Evolutionary conservation across 129 eudicot genomes (phyloP), one percentile per base, ranked within the genome.

Genomic region (Flaveria trinervia): DNA sequence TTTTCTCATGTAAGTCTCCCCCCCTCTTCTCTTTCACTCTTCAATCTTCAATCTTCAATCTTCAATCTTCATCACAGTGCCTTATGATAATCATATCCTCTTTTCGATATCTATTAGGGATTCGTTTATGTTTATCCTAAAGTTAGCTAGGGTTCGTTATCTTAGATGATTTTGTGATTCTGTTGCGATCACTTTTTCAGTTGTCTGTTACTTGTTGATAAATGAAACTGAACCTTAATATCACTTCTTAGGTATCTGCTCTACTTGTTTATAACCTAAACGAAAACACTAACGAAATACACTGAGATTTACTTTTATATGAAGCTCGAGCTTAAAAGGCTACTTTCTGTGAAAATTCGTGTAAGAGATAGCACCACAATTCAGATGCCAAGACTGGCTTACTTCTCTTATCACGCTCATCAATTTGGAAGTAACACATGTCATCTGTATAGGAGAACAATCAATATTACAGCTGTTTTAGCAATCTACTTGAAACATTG

Each of bases 61-160:
- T 28, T 28, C 33, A 2, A 3, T 28, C 4, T 36, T 36, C 41
- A 36, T 36, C 36, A 30, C 36, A 4, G 5, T 30, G 36, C 36
- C 36, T 30, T 20, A 20, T 20, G 4, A 30, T 30, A 30, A 30
- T 30, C 0, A 30, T 30, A 30, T 30, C 36, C 36, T 30, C 36
- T 30, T 30, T 30, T 30, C 36, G 4, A 30, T 30, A 30, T 30
- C 36, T 30, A 30, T 30, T 30, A 30, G 36, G 36, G 36, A 30
- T 30, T 4, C 36, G 5, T 30, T 36, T 36, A 36, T 36, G 69
- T 70, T 70, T 70, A 48, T 23, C 43, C 76, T n/a, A 12, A 26
- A 62, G 0, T 68, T 69, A 62, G 0, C 55, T 69, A 77, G 61
- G 59, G 70, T 56, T 77, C 56, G 18, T 46, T 36, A 39, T 22